These are phyloP conservation scores for Backusella westeae DNA, from an alignment of 192 early-diverging fungal genomes.

Conservation along the genomic window DNA sequence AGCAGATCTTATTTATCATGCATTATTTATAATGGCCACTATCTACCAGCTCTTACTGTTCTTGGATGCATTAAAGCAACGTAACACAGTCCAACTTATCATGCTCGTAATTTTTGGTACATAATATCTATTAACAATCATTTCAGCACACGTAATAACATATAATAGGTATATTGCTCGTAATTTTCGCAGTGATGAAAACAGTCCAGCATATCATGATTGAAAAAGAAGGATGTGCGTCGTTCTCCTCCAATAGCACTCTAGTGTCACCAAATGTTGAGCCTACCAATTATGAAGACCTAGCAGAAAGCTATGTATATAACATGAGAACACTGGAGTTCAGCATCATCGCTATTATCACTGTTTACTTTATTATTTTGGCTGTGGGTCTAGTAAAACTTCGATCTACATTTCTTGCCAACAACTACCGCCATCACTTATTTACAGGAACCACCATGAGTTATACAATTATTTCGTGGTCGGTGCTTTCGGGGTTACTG, in stretches of 20 bases:
- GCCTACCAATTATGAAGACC: not conserved
- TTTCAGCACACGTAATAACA: not conserved
- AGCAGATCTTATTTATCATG: slow-evolving; percentile 6
- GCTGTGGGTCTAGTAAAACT: not conserved
- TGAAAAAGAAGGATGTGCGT: slow-evolving; percentile 4
- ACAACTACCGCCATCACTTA: not conserved
- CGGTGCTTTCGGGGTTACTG: not conserved
- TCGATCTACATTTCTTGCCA: not conserved
- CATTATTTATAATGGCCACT: not conserved
- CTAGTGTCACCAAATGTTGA: not conserved
- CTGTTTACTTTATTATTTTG: not conserved
- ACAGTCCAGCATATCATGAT: slow-evolving; percentile 2
- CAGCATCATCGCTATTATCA: not conserved
- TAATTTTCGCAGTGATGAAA: slow-evolving; percentile 7
- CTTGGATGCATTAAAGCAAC: not conserved
- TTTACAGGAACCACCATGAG: not conserved
- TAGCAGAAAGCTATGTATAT: not conserved
- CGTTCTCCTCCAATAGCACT: not conserved
- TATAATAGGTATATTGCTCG: not conserved
- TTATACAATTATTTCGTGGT: not conserved
- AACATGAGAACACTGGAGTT: slow-evolving; percentile 3
- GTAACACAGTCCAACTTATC: not conserved
- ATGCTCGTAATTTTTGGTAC: not conserved
- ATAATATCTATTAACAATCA: not conserved
- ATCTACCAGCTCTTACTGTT: not conserved